Base-by-base conservation (phyloP, 2,329 filamentous ascomycete species). In the Pseudogymnoascus sp. region DNA sequence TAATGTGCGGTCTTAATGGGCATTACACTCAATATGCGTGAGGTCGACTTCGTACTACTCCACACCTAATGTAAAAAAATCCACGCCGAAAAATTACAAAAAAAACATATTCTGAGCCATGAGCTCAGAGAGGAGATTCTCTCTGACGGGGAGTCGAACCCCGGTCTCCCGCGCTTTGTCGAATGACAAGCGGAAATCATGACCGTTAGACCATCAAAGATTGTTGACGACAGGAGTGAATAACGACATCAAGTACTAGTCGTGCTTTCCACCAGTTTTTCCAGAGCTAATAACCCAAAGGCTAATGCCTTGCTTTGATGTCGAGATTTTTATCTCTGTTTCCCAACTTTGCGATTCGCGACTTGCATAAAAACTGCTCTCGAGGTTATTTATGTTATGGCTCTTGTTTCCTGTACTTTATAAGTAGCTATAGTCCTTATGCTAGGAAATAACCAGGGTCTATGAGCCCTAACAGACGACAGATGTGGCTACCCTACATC, bases 111-210 rank as follows among this genome's bases (percentile, higher is more conserved):
- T 52, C 45, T 52, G 45, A 52, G 45, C 45, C 45, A 52, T 52
- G 45, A 52, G 45, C 45, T 52, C 45, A 52, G 45, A 52, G 45
- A 52, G 45, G 45, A 52, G n/a, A 30, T 52, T 10, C 55, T 57
- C 55, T 57, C 55, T 57, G 55, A 57, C 55, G 55, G 55, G 55
- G 55, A 57, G 55, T 57, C 55, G 55, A 57, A 57, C 55, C 60
- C 60, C 60, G 60, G 58, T 61, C 60, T 61, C 60, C 60, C 60
- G 60, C 60, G 60, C 60, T 59, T 56, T 55, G 41, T 55, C 39
- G 8, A 28, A 61, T 71, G 70, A 71, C 69, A 71, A 71, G 70
- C 70, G 69, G 70, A 71, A 71, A 71, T 71, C 70, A 71, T 71
- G 63, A 71, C 70, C 68, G 67, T 70, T 71, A 71, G 69, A 71